phyloP scores from a whole-genome alignment of 2,329 filamentous ascomycete species.

The Cryphonectria parasitica region DNA sequence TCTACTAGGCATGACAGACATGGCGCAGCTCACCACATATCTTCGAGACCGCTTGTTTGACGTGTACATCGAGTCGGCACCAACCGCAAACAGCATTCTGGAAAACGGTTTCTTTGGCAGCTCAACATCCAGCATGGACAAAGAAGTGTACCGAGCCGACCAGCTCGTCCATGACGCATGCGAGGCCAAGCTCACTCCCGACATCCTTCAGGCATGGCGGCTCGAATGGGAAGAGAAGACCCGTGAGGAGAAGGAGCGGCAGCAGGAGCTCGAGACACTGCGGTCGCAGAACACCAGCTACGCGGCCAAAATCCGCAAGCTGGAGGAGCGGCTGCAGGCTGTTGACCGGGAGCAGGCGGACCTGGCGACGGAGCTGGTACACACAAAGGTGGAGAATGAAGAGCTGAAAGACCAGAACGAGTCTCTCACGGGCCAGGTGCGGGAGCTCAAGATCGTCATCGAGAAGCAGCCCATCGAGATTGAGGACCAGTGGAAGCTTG shows the following conservation, averaged over 20 bases:
- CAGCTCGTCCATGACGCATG: conserved; percentile 92
- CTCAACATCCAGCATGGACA: conserved; percentile 85
- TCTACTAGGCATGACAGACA: conserved; percentile 84
- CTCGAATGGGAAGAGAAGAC: conserved; percentile 92
- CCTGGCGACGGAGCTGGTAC: conserved; percentile 88
- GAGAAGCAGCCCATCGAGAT: conserved; percentile 89
- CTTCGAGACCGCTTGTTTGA: conserved; percentile 95
- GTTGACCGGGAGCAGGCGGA: conserved; percentile 90
- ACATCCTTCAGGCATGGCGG: conserved; percentile 79
- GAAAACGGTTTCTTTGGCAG: conserved; percentile 98
- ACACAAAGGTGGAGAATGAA: conserved; percentile 91
- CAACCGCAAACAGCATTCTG: conserved; percentile 88
- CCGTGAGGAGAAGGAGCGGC: conserved; percentile 77
- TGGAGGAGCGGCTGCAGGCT: conserved; percentile 87
- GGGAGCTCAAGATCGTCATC: conserved; percentile 82
- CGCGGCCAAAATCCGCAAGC: conserved; percentile 74
- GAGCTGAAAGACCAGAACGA: conserved; percentile 89
- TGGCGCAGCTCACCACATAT: conserved; percentile 85
- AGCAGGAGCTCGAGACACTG: conserved; percentile 78
- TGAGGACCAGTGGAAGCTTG: conserved; percentile 76
- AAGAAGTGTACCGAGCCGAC: conserved; percentile 94
- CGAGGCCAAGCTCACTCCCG: conserved; percentile 80
- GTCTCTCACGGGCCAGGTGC: conserved; percentile 80
- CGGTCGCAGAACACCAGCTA: conserved; percentile 69
- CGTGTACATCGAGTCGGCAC: conserved; percentile 93